Base-by-base conservation (phyloP, 108 stramenopile species). In the Chaetoceros tenuissimus region DNA sequence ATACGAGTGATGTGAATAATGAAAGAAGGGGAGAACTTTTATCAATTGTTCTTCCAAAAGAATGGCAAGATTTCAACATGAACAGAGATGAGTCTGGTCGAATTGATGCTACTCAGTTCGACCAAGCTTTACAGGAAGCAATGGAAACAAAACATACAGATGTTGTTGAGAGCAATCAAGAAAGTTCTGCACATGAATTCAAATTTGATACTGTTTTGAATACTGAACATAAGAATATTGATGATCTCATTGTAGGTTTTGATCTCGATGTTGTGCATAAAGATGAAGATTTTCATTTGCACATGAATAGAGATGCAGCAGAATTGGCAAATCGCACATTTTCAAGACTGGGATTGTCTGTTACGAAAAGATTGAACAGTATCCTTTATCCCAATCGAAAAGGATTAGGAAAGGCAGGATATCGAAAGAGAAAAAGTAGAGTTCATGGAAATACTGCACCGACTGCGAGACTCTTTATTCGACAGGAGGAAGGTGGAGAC, bases 221-320 rank as follows among this genome's bases (percentile, higher is more conserved):
- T 40, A 40, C 34, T 5, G 13, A 40, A 40, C 5, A 40, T 10
- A 40, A 40, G 34, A 13, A 40, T 40, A 5, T 13, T 10, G 13
- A 40, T 40, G 13, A 40, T 40, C 13, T 40, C 8, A 40, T 40
- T 40, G 34, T 40, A 5, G 5, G 8, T 40, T 13, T 55, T 2
- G 54, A 55, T 34, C 29, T 55, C n/a, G 24, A 55, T 55, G n/a
- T 55, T 1, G 19, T 21, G n/a, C 1, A 31, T 31, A 19, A n/a
- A 30, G 7, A 46, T n/a, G 45, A 58, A 13, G 44, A 22, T 1
- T 25, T 23, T 3, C 45, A 46, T 1, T 44, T 73, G 28, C 73
- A 59, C 34, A 69, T 74, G 68, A 57, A 53, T 24, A 56, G 73
- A 8, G 48, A 60, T 55, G 48, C 73, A 16, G n/a, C 25, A 10